Conservation (phyloP, 139 green algal species). For the Trebouxia sp. region DNA sequence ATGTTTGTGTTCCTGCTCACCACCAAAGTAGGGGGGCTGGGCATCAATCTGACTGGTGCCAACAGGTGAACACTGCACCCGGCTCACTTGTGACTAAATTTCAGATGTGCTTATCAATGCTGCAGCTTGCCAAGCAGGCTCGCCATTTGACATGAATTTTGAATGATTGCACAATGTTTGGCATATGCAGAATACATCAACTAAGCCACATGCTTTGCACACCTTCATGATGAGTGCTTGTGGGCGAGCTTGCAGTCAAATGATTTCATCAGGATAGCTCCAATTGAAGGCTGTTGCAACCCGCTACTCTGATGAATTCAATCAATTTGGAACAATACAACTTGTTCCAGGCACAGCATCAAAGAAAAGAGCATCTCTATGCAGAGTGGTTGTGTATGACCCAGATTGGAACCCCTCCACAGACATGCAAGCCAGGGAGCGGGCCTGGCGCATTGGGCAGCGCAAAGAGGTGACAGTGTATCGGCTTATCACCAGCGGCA, state of each 20-base stretch:
- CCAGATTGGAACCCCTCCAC: conserved; percentile 98
- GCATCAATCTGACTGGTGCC: conserved; percentile 95
- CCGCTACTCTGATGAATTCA: too few relatives aligned
- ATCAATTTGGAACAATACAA: too few relatives aligned
- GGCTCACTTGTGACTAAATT: background rate
- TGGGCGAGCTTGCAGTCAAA: too few relatives aligned
- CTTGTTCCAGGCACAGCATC: background rate
- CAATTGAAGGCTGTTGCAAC: too few relatives aligned
- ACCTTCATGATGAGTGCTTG: too few relatives aligned
- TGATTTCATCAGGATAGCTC: too few relatives aligned
- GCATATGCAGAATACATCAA: background rate
- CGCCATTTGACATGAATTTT: too few relatives aligned
- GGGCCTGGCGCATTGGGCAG: conserved; percentile 97
- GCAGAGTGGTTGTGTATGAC: conserved; percentile 93
- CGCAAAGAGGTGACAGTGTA: conserved; percentile 90
- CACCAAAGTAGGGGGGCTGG: conserved; percentile 95
- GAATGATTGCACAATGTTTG: background rate
- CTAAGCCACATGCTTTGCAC: too few relatives aligned
- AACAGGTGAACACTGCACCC: conserved; percentile 65
- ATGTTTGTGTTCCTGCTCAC: conserved; percentile 95
- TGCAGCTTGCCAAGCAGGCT: background rate
- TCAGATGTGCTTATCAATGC: background rate
- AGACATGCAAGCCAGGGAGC: conserved; percentile 90
- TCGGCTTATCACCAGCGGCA: conserved; percentile 91
- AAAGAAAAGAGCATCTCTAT: background rate